Percentiles rank a stretch among this genome's conserved stretches.
Evolutionary conservation across 2,329 filamentous ascomycete species (phyloP).

Genomic region (Rutstroemia sp.): DNA sequence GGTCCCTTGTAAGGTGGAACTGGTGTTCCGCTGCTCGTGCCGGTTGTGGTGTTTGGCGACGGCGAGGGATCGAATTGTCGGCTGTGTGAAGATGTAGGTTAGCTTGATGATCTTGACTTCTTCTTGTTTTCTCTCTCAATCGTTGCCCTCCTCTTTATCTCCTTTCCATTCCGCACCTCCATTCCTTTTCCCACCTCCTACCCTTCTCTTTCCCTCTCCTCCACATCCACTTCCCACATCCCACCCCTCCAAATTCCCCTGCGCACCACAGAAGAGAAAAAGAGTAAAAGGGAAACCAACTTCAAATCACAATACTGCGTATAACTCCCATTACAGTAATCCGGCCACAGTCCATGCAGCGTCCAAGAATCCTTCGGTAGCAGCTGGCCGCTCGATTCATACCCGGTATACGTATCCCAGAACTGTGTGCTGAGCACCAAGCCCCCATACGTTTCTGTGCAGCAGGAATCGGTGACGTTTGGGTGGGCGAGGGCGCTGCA

Average conservation of each 20-base stretch:
- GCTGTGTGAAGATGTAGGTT: conserved; percentile 17
- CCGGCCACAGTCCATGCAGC: conserved; percentile 35
- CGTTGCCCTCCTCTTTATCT: no score
- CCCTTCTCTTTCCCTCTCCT: neutral
- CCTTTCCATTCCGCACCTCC: neutral
- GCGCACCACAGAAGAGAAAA: neutral
- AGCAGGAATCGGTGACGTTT: conserved; percentile 50
- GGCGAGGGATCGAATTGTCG: conserved; percentile 58
- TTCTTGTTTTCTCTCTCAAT: neutral
- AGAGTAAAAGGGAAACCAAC: conserved; percentile 13
- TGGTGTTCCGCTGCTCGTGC: conserved; percentile 38
- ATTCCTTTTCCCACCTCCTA: neutral
- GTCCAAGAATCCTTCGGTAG: conserved; percentile 51
- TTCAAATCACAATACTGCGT: conserved; percentile 60
- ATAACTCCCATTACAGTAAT: conserved; percentile 48
- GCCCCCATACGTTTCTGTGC: conserved; percentile 57
- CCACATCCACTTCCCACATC: neutral
- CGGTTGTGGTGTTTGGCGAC: conserved; percentile 56
- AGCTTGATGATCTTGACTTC: neutral
- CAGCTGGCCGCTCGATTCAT: conserved; percentile 48
- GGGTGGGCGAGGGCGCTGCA: conserved; percentile 41
- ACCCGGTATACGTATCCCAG: conserved; percentile 57
- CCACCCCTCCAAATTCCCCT: neutral
- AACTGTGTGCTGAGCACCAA: conserved; percentile 55
- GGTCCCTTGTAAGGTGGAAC: conserved; percentile 53